Evolutionary conservation across 2,329 filamentous ascomycete genomes (phyloP).

Genomic region (Alternaria brassicae): DNA sequence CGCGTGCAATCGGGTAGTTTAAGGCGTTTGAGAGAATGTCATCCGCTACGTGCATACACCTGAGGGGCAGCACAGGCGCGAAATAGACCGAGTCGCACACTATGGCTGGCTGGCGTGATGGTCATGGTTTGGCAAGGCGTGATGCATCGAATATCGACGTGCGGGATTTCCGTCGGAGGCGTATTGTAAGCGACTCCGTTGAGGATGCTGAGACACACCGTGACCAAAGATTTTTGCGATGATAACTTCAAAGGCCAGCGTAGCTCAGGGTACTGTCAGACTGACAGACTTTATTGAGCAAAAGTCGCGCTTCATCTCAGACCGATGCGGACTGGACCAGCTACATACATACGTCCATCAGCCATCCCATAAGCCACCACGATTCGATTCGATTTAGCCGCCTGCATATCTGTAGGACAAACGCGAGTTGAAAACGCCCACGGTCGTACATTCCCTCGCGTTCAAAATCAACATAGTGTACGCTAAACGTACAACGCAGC

Average conservation of each 20-base stretch:
- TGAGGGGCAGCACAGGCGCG: background rate
- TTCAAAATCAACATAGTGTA: too few relatives aligned
- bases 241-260: background rate
- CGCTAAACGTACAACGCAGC: too few relatives aligned
- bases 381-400: too few relatives aligned
- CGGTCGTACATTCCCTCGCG: too few relatives aligned
- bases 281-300: background rate
- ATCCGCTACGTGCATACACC: too few relatives aligned
- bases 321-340: too few relatives aligned
- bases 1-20: background rate
- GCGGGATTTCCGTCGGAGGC: conserved; percentile 28
- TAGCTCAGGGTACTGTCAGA: background rate
- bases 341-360: too few relatives aligned
- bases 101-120: background rate
- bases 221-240: conserved; percentile 1
- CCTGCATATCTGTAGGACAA: too few relatives aligned
- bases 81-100: background rate
- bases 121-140: too few relatives aligned
- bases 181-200: conserved; percentile 22
- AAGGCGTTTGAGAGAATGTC: background rate
- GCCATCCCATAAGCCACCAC: too few relatives aligned
- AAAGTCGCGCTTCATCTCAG: background rate
- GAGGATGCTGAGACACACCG: conserved; percentile 14
- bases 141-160: conserved; percentile 33
- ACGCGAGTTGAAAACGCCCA: too few relatives aligned